Evolutionary conservation across 805 yeast genomes (phyloP).

Genomic region (Myxozyma monticola): DNA sequence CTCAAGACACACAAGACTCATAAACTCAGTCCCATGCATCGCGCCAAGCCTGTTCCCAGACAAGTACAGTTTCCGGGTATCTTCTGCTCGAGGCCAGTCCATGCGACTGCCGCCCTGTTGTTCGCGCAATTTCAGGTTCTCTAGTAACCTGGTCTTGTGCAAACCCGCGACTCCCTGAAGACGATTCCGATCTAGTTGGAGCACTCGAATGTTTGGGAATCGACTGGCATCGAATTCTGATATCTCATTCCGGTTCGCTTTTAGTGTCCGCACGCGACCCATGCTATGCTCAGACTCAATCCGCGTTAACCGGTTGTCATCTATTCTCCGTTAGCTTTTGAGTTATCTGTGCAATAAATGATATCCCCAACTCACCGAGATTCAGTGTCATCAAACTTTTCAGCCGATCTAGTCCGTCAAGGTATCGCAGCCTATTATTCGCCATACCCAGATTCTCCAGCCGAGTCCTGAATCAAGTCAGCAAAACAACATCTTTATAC

Average conservation of each 20-base stretch:
- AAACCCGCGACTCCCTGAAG: slow-evolving; percentile 39
- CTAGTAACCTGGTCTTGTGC: slow-evolving; percentile 41
- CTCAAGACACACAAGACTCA: slow-evolving; percentile 38
- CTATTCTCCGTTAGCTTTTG: slow-evolving; percentile 4
- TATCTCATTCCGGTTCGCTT: slow-evolving; percentile 44
- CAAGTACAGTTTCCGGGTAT: slow-evolving; percentile 42
- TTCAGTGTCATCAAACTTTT: slow-evolving; percentile 43
- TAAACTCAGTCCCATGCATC: slow-evolving; percentile 34
- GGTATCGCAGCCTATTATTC: slow-evolving; percentile 30
- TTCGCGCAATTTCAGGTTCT: slow-evolving; percentile 42
- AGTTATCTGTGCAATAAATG: neutral
- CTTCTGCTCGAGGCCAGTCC: slow-evolving; percentile 31
- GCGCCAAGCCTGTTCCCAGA: slow-evolving; percentile 40
- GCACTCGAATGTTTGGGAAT: slow-evolving; percentile 31
- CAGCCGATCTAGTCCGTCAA: slow-evolving; percentile 35
- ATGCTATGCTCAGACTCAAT: slow-evolving; percentile 14
- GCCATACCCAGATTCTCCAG: slow-evolving; percentile 35
- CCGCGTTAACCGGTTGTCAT: slow-evolving; percentile 31
- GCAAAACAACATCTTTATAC: neutral
- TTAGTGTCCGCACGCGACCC: slow-evolving; percentile 44
- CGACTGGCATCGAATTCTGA: slow-evolving; percentile 14
- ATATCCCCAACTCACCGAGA: slow-evolving; percentile 43
- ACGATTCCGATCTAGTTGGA: slow-evolving; percentile 33
- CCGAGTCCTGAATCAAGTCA: too few relatives aligned
- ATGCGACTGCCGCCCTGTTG: slow-evolving; percentile 19